Conservation (phyloP, 1,139 yeast species). For the Geotrichum histeridarum region DNA sequence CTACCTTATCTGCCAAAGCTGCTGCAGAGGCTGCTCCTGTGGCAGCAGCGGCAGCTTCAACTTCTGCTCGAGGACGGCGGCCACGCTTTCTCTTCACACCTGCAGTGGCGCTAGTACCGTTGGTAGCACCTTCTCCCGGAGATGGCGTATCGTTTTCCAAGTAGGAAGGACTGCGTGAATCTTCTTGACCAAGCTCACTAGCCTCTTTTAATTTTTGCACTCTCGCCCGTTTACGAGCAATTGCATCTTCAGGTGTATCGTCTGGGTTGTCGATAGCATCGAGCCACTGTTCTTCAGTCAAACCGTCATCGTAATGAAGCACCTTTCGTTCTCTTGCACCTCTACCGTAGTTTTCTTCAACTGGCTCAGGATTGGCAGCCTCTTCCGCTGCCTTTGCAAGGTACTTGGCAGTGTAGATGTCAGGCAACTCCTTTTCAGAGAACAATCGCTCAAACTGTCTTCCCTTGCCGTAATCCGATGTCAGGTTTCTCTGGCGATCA, state of each 20-base stretch:
- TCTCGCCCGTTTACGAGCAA: conserved; percentile 54
- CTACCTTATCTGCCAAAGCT: conserved; percentile 13
- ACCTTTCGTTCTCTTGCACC: conserved; percentile 78
- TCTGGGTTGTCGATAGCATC: conserved; percentile 68
- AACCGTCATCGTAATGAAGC: conserved; percentile 83
- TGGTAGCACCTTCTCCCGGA: conserved; percentile 10
- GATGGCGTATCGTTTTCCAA: conserved; percentile 10
- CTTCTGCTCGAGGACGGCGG: conserved; percentile 21
- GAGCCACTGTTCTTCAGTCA: conserved; percentile 93
- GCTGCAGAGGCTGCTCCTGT: conserved; percentile 17
- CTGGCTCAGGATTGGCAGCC: conserved; percentile 30
- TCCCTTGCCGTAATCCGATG: conserved; percentile 41
- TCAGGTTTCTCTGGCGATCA: conserved; percentile 61
- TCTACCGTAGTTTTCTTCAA: conserved; percentile 49
- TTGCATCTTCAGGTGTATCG: conserved; percentile 63
- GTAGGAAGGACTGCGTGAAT: conserved; percentile 5
- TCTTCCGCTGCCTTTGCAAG: conserved; percentile 28
- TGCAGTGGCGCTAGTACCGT: conserved; percentile 1
- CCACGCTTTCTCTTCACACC: conserved; percentile 24
- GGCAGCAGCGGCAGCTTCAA: conserved; percentile 28
- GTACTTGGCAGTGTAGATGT: conserved; percentile 71
- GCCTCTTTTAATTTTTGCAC: conserved; percentile 30
- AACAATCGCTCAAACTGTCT: conserved; percentile 51
- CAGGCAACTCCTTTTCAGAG: conserved; percentile 68
- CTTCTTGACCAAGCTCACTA: conserved; percentile 7